Evolutionary conservation across 257 asterid species (phyloP).

Genomic region (Prunella vulgaris): DNA sequence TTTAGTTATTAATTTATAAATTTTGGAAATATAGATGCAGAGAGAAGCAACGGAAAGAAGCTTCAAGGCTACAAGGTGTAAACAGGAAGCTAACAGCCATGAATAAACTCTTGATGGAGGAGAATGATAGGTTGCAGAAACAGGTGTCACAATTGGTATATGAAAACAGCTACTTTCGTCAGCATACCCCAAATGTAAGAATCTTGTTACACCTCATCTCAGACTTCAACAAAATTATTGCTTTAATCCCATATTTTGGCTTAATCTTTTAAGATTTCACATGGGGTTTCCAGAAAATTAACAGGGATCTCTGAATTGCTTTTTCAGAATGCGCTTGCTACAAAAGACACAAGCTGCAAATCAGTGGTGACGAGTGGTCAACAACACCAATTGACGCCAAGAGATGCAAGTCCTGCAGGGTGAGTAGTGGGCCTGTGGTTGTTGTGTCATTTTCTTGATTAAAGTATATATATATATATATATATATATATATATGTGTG

Average conservation of each 20-base stretch:
- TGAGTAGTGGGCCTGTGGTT: conserved; percentile 50
- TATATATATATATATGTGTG: background rate
- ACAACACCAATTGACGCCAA: conserved; percentile 75
- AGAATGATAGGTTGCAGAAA: conserved; percentile 86
- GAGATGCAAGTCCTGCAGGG: conserved; percentile 99
- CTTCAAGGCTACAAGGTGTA: conserved; percentile 81
- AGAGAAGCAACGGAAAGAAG: conserved; percentile 88
- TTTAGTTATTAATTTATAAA: background rate
- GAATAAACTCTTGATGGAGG: conserved; percentile 91
- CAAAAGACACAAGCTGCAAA: conserved; percentile 88
- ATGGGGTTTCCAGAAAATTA: conserved; percentile 15
- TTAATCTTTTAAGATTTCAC: too few species aligned
- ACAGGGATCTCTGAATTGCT: conserved; percentile 1
- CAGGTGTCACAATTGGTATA: conserved; percentile 81
- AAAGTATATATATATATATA: conserved; percentile 1
- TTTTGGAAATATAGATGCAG: conserved; percentile 58
- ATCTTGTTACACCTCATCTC: background rate
- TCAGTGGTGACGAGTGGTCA: conserved; percentile 94
- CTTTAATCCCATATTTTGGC: conserved; percentile 13
- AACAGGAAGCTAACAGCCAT: conserved; percentile 87
- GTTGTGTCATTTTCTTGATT: conserved; percentile 55
- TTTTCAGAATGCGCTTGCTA: conserved; percentile 56
- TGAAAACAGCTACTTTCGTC: conserved; percentile 78
- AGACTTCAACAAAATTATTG: background rate
- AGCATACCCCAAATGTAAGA: conserved; percentile 57